Conservation (phyloP, 768 basidiomycete species). For the Suillus clintonianus region DNA sequence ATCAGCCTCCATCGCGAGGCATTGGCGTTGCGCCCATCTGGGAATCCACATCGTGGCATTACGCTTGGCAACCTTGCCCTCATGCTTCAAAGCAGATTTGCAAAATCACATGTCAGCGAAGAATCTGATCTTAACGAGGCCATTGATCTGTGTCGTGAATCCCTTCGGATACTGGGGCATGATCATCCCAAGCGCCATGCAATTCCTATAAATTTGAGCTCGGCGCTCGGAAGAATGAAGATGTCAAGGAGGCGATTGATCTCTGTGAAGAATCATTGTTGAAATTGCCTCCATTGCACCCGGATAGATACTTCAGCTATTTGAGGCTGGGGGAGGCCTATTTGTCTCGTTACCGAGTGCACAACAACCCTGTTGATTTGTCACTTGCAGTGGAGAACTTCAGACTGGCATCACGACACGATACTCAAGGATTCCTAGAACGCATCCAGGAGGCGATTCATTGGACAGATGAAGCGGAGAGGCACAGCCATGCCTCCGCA, state of each 20-base stretch:
- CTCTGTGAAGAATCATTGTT: conserved; percentile 7
- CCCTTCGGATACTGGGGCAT: conserved; percentile 6
- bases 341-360: conserved; percentile 25
- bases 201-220: conserved; percentile 9
- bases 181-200: conserved; percentile 6
- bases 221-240: conserved; percentile 10
- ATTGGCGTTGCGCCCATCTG: conserved; percentile 5
- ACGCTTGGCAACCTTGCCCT: conserved; percentile 16
- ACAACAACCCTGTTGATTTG: conserved; percentile 17
- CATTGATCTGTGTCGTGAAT: conserved; percentile 12
- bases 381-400: conserved; percentile 15
- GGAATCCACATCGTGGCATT: conserved; percentile 2
- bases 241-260: conserved; percentile 25
- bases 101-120: conserved; percentile 1
- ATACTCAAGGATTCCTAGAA: background rate
- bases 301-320: background rate
- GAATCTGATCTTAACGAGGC: conserved; percentile 22
- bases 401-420: conserved; percentile 20
- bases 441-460: background rate
- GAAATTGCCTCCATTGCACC: background rate
- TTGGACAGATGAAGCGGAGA: background rate
- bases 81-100: conserved; percentile 10
- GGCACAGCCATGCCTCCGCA: background rate
- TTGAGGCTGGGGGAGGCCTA: conserved; percentile 6
- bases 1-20: conserved; percentile 3